These are phyloP conservation scores for Penicillium silybi DNA, from an alignment of 495 filamentous ascomycete species.

Conservation along the genomic window DNA sequence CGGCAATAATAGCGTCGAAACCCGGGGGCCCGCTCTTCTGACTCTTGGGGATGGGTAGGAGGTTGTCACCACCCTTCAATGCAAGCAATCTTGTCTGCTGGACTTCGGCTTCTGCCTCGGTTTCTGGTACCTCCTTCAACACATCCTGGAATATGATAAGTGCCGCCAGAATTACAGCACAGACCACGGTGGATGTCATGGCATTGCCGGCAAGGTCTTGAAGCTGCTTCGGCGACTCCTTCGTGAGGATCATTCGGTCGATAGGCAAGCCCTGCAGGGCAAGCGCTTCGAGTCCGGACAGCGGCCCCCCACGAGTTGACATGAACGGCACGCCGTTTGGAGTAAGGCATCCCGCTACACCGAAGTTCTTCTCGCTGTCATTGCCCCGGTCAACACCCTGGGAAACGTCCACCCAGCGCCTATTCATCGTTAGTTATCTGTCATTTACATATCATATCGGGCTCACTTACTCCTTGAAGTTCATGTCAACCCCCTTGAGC, in stretches of 20 bases:
- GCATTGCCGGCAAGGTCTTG: constrained; percentile 80
- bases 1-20: constrained; percentile 9
- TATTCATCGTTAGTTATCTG: constrained; percentile 12
- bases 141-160: constrained; percentile 43
- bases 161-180: constrained; percentile 54
- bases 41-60: constrained; percentile 8
- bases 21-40: not conserved
- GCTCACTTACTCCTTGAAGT: constrained; percentile 56
- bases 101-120: not conserved
- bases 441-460: not conserved
- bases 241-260: constrained; percentile 56
- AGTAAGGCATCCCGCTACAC: constrained; percentile 67
- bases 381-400: constrained; percentile 67
- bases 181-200: constrained; percentile 75
- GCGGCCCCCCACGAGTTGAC: constrained; percentile 56
- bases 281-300: constrained; percentile 65
- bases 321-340: constrained; percentile 62
- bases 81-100: not conserved
- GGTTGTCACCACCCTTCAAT: constrained; percentile 2
- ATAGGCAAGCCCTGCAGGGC: constrained; percentile 69
- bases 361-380: constrained; percentile 42
- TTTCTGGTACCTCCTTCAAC: constrained; percentile 18
- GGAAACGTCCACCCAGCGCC: constrained; percentile 62
- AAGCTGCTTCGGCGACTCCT: constrained; percentile 60
- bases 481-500: constrained; percentile 49